Conservation (phyloP, 192 early-diverging fungal genomes). For the Funneliformis mosseae region DNA sequence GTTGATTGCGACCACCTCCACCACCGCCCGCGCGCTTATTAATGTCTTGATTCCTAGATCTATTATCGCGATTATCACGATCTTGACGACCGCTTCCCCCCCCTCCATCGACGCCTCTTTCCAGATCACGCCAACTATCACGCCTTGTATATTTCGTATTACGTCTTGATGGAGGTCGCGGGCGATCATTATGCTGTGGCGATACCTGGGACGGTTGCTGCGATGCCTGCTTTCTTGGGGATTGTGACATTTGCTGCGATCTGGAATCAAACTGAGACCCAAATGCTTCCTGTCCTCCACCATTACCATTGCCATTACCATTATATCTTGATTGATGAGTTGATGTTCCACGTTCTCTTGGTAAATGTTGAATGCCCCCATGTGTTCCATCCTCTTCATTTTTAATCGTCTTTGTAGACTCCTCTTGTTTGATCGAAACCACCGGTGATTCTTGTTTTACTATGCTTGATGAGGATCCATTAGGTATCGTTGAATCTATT, state of each 20-base stretch:
- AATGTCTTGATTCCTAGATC: neutral
- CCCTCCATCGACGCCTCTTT: neutral
- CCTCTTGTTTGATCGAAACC: neutral
- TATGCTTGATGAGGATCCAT: neutral
- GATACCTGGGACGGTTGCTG: neutral
- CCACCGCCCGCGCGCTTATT: neutral
- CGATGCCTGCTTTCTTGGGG: no score
- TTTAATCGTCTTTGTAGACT: neutral
- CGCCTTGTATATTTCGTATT: neutral
- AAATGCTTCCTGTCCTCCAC: neutral
- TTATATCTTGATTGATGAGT: neutral
- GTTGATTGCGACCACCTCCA: neutral
- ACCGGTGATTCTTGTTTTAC: neutral
- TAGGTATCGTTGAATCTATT: neutral
- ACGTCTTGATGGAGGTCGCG: neutral
- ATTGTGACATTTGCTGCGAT: neutral
- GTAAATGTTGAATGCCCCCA: neutral
- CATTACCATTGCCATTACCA: neutral
- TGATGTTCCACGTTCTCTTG: neutral
- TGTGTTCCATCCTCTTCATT: neutral
- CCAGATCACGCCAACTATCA: constrained; percentile 20
- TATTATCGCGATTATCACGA: neutral
- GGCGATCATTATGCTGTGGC: neutral
- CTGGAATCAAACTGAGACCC: neutral
- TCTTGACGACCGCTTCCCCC: neutral